phyloP scores from a whole-genome alignment of 225 moss, liverwort and hornwort species.

The Marchantia polymorpha region DNA sequence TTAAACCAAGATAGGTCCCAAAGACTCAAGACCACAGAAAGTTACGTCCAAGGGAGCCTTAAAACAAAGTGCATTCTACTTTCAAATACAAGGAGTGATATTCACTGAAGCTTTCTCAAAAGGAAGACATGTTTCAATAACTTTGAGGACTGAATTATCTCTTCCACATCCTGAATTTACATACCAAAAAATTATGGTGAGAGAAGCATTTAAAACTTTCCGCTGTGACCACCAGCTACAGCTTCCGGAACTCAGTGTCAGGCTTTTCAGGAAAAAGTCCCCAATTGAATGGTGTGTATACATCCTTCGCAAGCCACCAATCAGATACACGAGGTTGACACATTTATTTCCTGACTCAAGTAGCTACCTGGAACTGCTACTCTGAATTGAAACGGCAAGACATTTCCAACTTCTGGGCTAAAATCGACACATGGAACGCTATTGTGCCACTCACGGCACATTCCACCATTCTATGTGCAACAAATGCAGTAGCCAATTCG shows the following conservation, averaged over 20 bases:
- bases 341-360: background rate
- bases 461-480: background rate
- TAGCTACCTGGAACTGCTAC: background rate
- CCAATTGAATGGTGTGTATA: too few species aligned
- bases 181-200: background rate
- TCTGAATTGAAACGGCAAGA: background rate
- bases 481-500: background rate
- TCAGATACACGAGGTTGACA: background rate
- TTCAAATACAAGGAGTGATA: too few species aligned
- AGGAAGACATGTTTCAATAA: too few species aligned
- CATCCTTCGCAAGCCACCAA: background rate
- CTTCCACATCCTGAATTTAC: conserved; percentile 4
- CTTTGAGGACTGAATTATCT: background rate
- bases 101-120: too few species aligned
- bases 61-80: too few species aligned
- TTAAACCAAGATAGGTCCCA: too few species aligned
- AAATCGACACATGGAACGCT: background rate
- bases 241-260: background rate
- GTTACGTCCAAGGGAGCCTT: too few species aligned
- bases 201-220: background rate
- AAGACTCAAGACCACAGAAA: too few species aligned
- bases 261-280: too few species aligned
- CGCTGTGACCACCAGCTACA: background rate
- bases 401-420: background rate
- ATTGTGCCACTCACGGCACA: conserved; percentile 1